These are phyloP conservation scores for Podospora fimiseda DNA, from an alignment of 495 filamentous ascomycete genomes.

Conservation along the genomic window DNA sequence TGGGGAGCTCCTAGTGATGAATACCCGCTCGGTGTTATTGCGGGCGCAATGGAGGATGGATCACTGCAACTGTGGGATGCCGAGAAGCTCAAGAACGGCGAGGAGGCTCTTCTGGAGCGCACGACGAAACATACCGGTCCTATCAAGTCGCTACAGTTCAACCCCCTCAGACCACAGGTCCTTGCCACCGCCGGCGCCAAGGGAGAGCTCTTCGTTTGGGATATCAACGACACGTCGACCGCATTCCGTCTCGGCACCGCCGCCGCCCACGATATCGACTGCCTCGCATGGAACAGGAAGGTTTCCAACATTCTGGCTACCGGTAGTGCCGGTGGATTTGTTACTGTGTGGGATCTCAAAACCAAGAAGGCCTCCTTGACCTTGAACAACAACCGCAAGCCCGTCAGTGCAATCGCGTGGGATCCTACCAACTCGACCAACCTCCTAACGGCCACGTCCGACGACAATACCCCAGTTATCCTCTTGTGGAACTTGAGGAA, in stretches of 20 bases:
- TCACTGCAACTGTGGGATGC: slow-evolving; percentile 95
- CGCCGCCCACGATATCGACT: slow-evolving; percentile 92
- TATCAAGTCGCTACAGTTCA: slow-evolving; percentile 96
- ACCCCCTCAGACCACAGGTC: slow-evolving; percentile 85
- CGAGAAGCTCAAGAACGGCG: slow-evolving; percentile 67
- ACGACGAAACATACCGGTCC: slow-evolving; percentile 90
- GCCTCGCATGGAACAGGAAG: slow-evolving; percentile 97
- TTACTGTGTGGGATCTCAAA: slow-evolving; percentile 98
- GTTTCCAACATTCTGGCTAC: slow-evolving; percentile 94
- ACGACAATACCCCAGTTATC: slow-evolving; percentile 83
- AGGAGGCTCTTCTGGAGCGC: slow-evolving; percentile 69
- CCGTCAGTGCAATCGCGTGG: slow-evolving; percentile 94
- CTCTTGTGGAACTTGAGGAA: slow-evolving; percentile 93
- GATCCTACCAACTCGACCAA: slow-evolving; percentile 92
- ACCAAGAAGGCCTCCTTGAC: slow-evolving; percentile 93
- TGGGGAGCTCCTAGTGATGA: slow-evolving; percentile 79
- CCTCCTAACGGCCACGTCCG: slow-evolving; percentile 85
- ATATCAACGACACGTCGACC: slow-evolving; percentile 80
- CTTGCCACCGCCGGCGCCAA: slow-evolving; percentile 89
- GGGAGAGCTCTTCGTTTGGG: slow-evolving; percentile 93
- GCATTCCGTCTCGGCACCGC: slow-evolving; percentile 84
- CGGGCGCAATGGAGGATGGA: slow-evolving; percentile 92
- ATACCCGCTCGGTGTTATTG: slow-evolving; percentile 76
- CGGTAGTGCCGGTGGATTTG: slow-evolving; percentile 88
- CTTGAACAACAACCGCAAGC: slow-evolving; percentile 89